A percentile compares a stretch with the other conserved stretches of the same genome.
Evolutionary conservation across 495 filamentous ascomycete genomes (phyloP).

Genomic region (Trichoderma parareesei): DNA sequence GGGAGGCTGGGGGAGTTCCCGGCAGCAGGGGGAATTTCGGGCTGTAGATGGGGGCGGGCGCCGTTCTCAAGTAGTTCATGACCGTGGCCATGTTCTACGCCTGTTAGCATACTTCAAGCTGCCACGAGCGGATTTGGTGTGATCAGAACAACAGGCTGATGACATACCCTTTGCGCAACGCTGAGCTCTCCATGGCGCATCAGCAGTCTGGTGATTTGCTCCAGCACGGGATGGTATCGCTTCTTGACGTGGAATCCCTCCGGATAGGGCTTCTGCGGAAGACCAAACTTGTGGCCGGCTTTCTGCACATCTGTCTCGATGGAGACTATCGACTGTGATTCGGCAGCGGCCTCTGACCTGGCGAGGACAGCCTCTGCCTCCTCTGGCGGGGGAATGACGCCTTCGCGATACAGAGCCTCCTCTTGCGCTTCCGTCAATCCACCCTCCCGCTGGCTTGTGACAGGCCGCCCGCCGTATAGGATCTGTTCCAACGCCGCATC

Average conservation of each 20-base stretch:
- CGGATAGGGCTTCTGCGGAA: slow-evolving; percentile 58
- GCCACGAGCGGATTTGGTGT: neutral
- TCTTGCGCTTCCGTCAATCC: slow-evolving; percentile 16
- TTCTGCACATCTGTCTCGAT: slow-evolving; percentile 15
- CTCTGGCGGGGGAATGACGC: slow-evolving; percentile 11
- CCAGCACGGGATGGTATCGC: slow-evolving; percentile 72
- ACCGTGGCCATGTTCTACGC: slow-evolving; percentile 74
- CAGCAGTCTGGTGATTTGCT: slow-evolving; percentile 79
- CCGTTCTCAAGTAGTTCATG: slow-evolving; percentile 78
- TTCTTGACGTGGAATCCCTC: slow-evolving; percentile 56
- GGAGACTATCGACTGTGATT: slow-evolving; percentile 19
- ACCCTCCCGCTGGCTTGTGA: neutral
- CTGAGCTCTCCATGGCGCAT: slow-evolving; percentile 86
- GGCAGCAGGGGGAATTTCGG: slow-evolving; percentile 62
- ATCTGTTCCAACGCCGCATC: slow-evolving; percentile 8
- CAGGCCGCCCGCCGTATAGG: slow-evolving; percentile 10
- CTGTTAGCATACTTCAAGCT: slow-evolving; percentile 12
- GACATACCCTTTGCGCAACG: slow-evolving; percentile 68
- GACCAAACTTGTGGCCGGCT: slow-evolving; percentile 63
- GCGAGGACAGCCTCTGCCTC: slow-evolving; percentile 9
- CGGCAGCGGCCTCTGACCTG: slow-evolving; percentile 13
- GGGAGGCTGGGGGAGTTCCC: slow-evolving; percentile 58
- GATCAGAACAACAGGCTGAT: slow-evolving; percentile 13
- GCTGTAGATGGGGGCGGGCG: slow-evolving; percentile 63
- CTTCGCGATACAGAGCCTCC: slow-evolving; percentile 13